Conservation (phyloP, 129 eudicot species). For the Artemisia argyi region DNA sequence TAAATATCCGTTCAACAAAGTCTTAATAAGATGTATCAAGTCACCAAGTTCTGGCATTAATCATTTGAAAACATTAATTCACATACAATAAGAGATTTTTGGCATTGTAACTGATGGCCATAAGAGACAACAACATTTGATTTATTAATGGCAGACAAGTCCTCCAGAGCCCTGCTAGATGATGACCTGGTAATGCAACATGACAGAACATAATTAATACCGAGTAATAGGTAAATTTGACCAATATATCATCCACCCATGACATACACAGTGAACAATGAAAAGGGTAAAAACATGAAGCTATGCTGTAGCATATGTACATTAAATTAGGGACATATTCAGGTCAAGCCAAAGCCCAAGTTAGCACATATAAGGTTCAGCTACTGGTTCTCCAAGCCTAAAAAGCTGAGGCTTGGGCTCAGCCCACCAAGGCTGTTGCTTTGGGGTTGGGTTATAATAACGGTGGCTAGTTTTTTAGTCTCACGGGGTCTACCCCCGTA, state of each 20-base stretch:
- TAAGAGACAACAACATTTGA: conserved; percentile 14
- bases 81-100: conserved; percentile 10
- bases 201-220: neutral
- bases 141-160: conserved; percentile 30
- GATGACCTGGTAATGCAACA: conserved; percentile 26
- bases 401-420: neutral
- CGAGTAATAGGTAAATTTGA: neutral
- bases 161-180: conserved; percentile 3
- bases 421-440: neutral
- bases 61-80: conserved; percentile 13
- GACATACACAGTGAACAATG: neutral
- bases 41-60: conserved; percentile 17
- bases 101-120: conserved; percentile 3
- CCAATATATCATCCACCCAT: neutral
- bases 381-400: neutral
- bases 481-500: too few relatives aligned
- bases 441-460: too few relatives aligned
- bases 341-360: neutral
- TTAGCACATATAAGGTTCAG: neutral
- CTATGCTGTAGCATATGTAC: neutral
- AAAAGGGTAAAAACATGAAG: neutral
- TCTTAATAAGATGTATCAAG: neutral
- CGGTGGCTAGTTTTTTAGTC: too few relatives aligned
- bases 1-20: conserved; percentile 9
- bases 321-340: neutral